phyloP scores from a whole-genome alignment of 805 yeast genomes.

The Kregervanrija fluxuum region DNA sequence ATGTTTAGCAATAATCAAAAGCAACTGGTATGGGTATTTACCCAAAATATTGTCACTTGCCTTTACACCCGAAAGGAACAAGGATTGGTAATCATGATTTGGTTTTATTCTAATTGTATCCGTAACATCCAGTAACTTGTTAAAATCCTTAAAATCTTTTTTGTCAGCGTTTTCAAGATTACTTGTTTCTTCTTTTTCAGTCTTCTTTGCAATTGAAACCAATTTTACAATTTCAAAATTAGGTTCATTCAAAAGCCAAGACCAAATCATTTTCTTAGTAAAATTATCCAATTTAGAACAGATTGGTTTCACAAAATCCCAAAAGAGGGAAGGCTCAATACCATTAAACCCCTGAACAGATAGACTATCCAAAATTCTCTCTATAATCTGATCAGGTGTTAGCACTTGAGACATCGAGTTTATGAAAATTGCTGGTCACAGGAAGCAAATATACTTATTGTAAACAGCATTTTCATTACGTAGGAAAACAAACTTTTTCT shows the following conservation, averaged over 20 bases:
- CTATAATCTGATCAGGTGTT: constrained; percentile 31
- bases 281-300: constrained; percentile 22
- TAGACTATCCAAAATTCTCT: constrained; percentile 25
- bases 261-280: constrained; percentile 29
- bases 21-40: constrained; percentile 43
- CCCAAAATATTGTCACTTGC: constrained; percentile 48
- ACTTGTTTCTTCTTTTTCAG: constrained; percentile 2
- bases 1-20: constrained; percentile 53
- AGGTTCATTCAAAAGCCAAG: constrained; percentile 28
- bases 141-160: constrained; percentile 2
- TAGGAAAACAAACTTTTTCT: too few relatives aligned
- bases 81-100: constrained; percentile 45
- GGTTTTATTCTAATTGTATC: not conserved
- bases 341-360: constrained; percentile 31
- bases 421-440: not conserved
- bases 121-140: not conserved
- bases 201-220: constrained; percentile 2
- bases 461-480: too few relatives aligned
- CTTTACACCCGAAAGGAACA: constrained; percentile 48
- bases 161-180: constrained; percentile 8
- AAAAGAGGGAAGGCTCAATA: constrained; percentile 23
- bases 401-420: constrained; percentile 1
- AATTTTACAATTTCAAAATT: constrained; percentile 16
- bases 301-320: constrained; percentile 23
- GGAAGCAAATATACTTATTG: too few relatives aligned